phyloP scores from a whole-genome alignment of 257 asterid genomes.

The Solanum chmielewskii region DNA sequence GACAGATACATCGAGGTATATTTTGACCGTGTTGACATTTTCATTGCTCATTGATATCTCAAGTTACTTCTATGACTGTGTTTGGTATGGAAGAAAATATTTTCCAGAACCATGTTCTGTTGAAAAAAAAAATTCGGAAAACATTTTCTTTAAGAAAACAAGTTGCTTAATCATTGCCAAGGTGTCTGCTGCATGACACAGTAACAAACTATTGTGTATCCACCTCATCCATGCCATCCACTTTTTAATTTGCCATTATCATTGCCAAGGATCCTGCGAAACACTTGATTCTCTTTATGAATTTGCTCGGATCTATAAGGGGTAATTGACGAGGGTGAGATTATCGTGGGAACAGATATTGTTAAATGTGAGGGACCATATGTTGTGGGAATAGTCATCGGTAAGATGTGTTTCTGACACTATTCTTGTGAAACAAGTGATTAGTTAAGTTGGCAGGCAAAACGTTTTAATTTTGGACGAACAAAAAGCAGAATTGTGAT shows the following conservation, averaged over 20 bases:
- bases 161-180: neutral
- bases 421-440: neutral
- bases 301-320: neutral
- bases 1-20: constrained; percentile 77
- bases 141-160: neutral
- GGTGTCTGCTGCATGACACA: neutral
- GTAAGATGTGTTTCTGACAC: neutral
- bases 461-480: neutral
- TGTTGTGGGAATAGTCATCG: neutral
- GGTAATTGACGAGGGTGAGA: neutral
- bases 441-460: neutral
- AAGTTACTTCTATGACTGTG: neutral
- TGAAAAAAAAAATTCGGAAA: neutral
- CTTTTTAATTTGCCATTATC: neutral
- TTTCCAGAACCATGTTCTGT: neutral
- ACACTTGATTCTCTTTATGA: neutral
- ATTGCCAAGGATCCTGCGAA: neutral
- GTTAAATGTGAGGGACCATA: neutral
- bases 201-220: neutral
- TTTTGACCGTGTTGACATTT: neutral
- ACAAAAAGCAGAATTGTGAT: neutral
- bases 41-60: neutral
- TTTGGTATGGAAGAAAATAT: neutral
- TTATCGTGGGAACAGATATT: neutral
- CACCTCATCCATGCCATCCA: neutral